Evolutionary conservation across 352 stramenopile genomes (phyloP), one percentile per base, ranked within the genome.

Genomic region (Thalassiosira livingstoniorum): DNA sequence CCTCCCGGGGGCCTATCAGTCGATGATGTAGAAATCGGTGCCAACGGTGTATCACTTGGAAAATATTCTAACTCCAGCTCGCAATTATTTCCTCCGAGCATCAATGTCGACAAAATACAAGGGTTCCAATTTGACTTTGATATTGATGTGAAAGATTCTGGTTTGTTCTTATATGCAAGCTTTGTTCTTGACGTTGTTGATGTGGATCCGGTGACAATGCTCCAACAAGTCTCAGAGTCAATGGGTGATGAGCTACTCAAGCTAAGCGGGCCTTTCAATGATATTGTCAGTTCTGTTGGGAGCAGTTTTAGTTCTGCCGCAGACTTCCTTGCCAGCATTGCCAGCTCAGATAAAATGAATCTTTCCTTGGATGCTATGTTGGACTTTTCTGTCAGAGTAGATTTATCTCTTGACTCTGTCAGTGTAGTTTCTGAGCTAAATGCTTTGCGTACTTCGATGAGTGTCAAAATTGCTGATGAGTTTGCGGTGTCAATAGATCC

Each of bases 71-170:
- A 34, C 25, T 21, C 18, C 1, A 81, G 55, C 58, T 81, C 62
- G n/a, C 18, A 70, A 31, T 32, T 72, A 42, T 85, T 85, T 34
- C 72, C 70, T 34, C 70, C 78, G 7, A 58, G 25, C 1, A 51
- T 85, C 23, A 63, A 65, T 43, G 21, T 85, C 1, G 78, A 85
- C 54, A 63, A 61, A 27, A 45, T 85, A 1, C 54, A 77, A 47
- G 78, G 65, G 21, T 77, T 72, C 42, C 54, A 39, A 11, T 80
- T 83, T 64, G 60, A 83, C 37, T 42, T 83, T 62, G 25, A 55
- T 18, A 27, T 80, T 55, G n/a, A n/a, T n/a, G n/a, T n/a, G n/a
- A n/a, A n/a, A n/a, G n/a, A n/a, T n/a, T n/a, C n/a, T n/a, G n/a
- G n/a, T n/a, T n/a, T n/a, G n/a, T n/a, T n/a, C n/a, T n/a, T n/a